A percentile compares a stretch with the other conserved stretches of the same genome.
These are phyloP conservation scores for Starmerella roubikii DNA, from an alignment of 805 yeast species.

Conservation along the genomic window DNA sequence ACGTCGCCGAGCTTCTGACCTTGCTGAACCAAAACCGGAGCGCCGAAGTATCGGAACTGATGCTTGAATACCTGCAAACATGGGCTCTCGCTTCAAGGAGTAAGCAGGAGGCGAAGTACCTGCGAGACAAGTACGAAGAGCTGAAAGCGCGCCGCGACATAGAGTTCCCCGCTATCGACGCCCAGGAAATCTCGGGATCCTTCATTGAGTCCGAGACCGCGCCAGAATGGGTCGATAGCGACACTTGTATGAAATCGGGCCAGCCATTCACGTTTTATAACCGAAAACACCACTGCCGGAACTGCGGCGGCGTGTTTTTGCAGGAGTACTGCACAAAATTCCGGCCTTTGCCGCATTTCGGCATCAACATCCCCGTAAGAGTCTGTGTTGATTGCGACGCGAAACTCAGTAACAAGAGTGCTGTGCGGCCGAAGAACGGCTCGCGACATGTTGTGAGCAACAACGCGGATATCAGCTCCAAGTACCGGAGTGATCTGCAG, in stretches of 20 bases:
- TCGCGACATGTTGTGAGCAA: conserved; percentile 15
- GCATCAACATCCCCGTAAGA: conserved; percentile 77
- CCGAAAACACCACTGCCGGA: conserved; percentile 91
- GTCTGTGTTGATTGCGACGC: conserved; percentile 85
- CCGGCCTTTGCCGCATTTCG: conserved; percentile 64
- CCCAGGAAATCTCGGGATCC: conserved; percentile 28
- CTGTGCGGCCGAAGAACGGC: conserved; percentile 1
- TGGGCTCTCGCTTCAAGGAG: conserved; percentile 66
- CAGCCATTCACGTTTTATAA: conserved; percentile 64
- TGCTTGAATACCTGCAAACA: conserved; percentile 53
- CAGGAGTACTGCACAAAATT: conserved; percentile 68
- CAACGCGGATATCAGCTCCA: conserved; percentile 22
- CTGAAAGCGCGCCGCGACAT: conserved; percentile 42
- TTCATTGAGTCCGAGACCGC: conserved; percentile 84
- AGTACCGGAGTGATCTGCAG: conserved; percentile 45
- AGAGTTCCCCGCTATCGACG: conserved; percentile 32
- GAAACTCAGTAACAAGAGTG: conserved; percentile 35
- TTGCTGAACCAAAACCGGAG: conserved; percentile 30
- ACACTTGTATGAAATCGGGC: conserved; percentile 89
- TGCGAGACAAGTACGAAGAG: conserved; percentile 45
- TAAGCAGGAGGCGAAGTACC: conserved; percentile 51
- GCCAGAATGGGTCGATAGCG: conserved; percentile 95
- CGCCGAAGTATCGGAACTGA: conserved; percentile 42
- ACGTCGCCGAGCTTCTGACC: conserved; percentile 48
- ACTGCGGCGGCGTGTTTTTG: conserved; percentile 92